Evolutionary conservation across 495 filamentous ascomycete genomes (phyloP), one percentile per base, ranked within the genome.

Genomic region (Chaetomidium leptoderma): DNA sequence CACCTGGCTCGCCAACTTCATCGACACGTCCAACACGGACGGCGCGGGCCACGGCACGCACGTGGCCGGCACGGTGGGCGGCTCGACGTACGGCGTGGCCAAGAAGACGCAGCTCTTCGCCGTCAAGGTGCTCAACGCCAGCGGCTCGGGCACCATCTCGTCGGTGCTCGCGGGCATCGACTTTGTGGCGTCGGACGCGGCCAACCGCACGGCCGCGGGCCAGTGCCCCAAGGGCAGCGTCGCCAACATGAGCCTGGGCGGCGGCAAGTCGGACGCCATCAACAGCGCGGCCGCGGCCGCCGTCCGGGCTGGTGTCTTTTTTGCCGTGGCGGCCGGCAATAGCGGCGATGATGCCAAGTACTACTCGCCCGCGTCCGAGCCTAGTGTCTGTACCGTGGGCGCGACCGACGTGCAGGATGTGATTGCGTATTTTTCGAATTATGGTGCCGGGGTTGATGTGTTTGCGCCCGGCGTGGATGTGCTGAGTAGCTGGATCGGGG

Each of bases 121-220:
- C 52, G 85, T 88, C 68, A 88, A 88, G 74, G 84, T 89, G 49
- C 79, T 88, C 60, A 72, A 77, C 60, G 69, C 70, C 30, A 51
- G 67, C 59, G 71, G 68, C 30, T 74, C 73, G 9, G 81, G 81
- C 44, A 64, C 64, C 23, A 66, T 55, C 57, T 63, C 66, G 9
- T 60, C 70, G 50, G 72, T 76, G 57, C 72, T 78, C 37, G 72
- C 74, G 14, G 75, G 75, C 57, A 76, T 76, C 65, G 70, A 76
- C 69, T 78, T 66, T 56, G 73, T 75, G 17, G 65, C 71, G 7
- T 55, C 67, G 46, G 71, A 76, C 63, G 46, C 61, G 17, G 17
- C 48, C 40, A 69, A 65, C 29, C 65, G 67, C 21, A 36, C 37
- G 1, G 55, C 55, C 19, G 26, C 46, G 4, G 55, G 47, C 36